A percentile compares a stretch with the other conserved stretches of the same genome.
Evolutionary conservation across 306 rosid species (phyloP).

Genomic region (Ormosia emarginata): DNA sequence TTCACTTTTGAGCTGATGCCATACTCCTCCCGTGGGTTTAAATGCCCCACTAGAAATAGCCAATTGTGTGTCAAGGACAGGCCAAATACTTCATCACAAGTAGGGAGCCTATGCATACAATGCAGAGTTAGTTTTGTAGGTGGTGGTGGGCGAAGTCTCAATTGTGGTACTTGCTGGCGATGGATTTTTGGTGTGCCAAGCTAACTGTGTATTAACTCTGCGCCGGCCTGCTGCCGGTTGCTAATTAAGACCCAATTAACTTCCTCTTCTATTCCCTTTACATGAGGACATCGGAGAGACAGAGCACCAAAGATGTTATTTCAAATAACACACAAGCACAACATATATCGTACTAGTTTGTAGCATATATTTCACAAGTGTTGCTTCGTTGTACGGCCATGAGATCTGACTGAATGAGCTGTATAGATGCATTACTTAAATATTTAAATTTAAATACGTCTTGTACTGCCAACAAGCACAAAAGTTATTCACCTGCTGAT

Average conservation of each 20-base stretch:
- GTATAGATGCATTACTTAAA: background rate
- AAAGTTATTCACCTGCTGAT: background rate
- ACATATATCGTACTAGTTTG: background rate
- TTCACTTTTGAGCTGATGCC: background rate
- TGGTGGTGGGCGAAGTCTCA: background rate
- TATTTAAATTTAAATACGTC: no score
- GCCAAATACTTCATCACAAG: background rate
- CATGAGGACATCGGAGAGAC: no score
- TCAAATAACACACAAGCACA: background rate
- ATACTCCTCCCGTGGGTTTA: background rate
- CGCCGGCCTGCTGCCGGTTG: conserved; percentile 19
- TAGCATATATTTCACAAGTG: background rate
- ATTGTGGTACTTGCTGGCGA: background rate
- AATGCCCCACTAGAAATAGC: background rate
- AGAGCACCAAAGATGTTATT: no score
- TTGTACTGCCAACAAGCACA: background rate
- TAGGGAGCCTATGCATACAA: background rate
- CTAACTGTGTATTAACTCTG: conserved; percentile 5
- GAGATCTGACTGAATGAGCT: background rate
- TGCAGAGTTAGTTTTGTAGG: background rate
- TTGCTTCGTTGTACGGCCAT: background rate
- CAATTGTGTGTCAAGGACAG: background rate
- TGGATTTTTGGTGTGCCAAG: background rate
- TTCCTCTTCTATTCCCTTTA: background rate
- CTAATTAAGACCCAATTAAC: background rate